Evolutionary conservation across 495 filamentous ascomycete species (phyloP), one percentile per base, ranked within the genome.

Genomic region (Pyronema omphalodes): DNA sequence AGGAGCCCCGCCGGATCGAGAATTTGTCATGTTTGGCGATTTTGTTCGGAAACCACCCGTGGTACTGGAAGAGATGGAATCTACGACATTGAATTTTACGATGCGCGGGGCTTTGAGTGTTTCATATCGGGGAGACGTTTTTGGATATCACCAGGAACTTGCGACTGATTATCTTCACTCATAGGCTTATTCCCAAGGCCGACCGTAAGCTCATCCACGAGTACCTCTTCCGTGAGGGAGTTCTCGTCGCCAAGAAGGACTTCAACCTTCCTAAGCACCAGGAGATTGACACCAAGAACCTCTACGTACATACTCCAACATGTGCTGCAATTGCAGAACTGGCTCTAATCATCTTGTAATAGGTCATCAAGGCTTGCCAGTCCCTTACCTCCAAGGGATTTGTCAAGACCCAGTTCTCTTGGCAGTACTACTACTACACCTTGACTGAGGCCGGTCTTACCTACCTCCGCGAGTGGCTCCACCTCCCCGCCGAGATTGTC

Each of bases 341-440:
- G 23, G 35, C 40, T 8, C 6, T 29, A 29, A 29, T 5, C 23
- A 29, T 29, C 23, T 29, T 5, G 23, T 5, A 17, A 58, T 57
- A 78, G 75, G 88, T 98, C 70, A 84, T 98, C 79, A 98, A 98
- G 81, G 93, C 91, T 60, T 78, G 77, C 74, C 91, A 98, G 78
- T 98, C 91, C 57, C 79, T 98, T 66, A 88, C 80, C 76, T 96
- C 91, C 66, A 87, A 89, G 71, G 88, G 88, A 69, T 98, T 81
- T 73, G 78, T 98, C 74, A 96, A 96, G 84, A 98, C 91, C 63
- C 91, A 88, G 72, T 98, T 98, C 83, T 93, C 87, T 57, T 98
- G 91, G 91, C 91, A 98, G 77, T 96, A 88, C 82, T 98, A 95
- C 81, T 98, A 98, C 83, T 98, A 98, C 82, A 98, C 93, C 72